A percentile compares a stretch with the other conserved stretches of the same genome.
Evolutionary conservation across 2,329 filamentous ascomycete genomes (phyloP).

Genomic region (Fusarium sp.): DNA sequence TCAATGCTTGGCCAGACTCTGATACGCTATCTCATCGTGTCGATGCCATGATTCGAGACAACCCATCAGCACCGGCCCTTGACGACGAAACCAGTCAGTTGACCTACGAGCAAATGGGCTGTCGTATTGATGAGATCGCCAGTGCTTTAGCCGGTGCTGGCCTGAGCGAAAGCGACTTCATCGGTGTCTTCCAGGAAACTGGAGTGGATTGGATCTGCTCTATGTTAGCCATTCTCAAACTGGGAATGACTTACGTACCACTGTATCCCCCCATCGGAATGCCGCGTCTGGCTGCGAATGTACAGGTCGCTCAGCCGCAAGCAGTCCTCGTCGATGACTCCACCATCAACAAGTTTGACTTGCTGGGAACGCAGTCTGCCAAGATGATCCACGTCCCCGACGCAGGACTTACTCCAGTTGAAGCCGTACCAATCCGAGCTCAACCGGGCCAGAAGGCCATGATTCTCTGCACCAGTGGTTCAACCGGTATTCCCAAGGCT

Average conservation of each 20-base stretch:
- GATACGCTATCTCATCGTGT: neutral
- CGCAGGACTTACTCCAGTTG: neutral
- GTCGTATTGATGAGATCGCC: neutral
- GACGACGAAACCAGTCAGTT: neutral
- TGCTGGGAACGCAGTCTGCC: neutral
- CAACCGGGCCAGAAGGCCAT: neutral
- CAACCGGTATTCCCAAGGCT: constrained; percentile 15
- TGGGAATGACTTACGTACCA: constrained; percentile 11
- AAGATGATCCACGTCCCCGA: neutral
- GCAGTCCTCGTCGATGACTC: constrained; percentile 6
- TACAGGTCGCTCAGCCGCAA: constrained; percentile 4
- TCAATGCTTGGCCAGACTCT: neutral
- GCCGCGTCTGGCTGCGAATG: neutral
- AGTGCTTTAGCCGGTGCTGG: neutral
- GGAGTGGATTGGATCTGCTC: constrained; percentile 4
- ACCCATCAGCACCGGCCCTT: neutral
- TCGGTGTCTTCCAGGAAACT: constrained; percentile 10
- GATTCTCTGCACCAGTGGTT: constrained; percentile 25
- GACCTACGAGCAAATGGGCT: neutral
- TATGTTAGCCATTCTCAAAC: constrained; percentile 7
- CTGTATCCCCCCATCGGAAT: constrained; percentile 4
- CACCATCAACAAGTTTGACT: neutral
- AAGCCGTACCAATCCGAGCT: neutral
- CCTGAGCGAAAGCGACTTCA: neutral
- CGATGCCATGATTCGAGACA: neutral